Evolutionary conservation across 2,329 filamentous ascomycete species (phyloP).

Genomic region (Penicillium concentricum): DNA sequence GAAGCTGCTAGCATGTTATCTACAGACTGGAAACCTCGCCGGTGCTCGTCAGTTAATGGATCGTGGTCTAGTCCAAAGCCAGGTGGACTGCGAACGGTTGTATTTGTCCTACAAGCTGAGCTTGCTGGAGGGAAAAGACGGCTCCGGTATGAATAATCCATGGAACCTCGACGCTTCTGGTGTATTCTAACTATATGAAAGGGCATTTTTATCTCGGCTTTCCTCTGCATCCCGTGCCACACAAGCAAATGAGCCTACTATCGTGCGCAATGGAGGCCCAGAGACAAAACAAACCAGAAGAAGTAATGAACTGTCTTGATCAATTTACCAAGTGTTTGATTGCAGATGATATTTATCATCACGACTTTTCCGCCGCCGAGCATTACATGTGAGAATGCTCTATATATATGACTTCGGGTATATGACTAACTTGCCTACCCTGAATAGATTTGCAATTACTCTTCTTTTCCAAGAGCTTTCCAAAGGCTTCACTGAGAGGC

Average conservation of each 20-base stretch:
- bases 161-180: neutral
- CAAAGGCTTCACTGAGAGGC: neutral
- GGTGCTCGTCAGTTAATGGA: neutral
- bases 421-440: neutral
- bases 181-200: neutral
- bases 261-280: slow-evolving; percentile 79
- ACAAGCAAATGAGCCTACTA: slow-evolving; percentile 53
- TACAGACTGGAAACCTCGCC: slow-evolving; percentile 39
- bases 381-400: slow-evolving; percentile 1
- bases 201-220: neutral
- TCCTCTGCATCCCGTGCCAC: neutral
- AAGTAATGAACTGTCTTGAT: slow-evolving; percentile 41
- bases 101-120: slow-evolving; percentile 1
- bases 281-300: slow-evolving; percentile 59
- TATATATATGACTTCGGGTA: no score
- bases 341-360: neutral
- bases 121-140: neutral
- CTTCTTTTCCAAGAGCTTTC: neutral
- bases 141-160: neutral
- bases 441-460: neutral
- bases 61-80: neutral
- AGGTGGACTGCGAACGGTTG: neutral
- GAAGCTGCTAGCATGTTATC: slow-evolving; percentile 69
- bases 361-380: neutral
- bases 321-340: neutral